Evolutionary conservation across 1,284 basidiomycete genomes (phyloP).

Genomic region (Volvariella surrecta): DNA sequence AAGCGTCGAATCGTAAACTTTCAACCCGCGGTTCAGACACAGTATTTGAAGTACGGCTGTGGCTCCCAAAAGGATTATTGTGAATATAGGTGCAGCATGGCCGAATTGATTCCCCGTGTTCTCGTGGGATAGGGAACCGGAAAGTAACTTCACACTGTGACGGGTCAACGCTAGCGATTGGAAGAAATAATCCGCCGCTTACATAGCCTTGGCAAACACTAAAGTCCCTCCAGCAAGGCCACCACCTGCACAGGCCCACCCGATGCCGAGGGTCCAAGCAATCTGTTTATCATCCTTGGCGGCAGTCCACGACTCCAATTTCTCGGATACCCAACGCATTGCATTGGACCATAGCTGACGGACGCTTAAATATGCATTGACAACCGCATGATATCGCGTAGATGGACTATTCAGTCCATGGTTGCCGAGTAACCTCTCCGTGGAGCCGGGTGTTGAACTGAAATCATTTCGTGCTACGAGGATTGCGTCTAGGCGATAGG

Average conservation of each 20-base stretch:
- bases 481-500: conserved; percentile 57
- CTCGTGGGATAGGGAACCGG: conserved; percentile 65
- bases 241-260: conserved; percentile 88
- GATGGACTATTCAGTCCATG: not conserved
- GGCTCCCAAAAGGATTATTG: conserved; percentile 67
- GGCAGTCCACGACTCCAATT: conserved; percentile 69
- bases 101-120: conserved; percentile 83
- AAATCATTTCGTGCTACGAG: conserved; percentile 60
- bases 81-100: conserved; percentile 74
- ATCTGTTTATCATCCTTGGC: conserved; percentile 76
- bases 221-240: conserved; percentile 82
- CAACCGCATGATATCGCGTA: not conserved
- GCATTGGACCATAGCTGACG: conserved; percentile 31
- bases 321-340: conserved; percentile 48
- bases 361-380: conserved; percentile 5
- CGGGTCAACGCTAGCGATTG: conserved; percentile 5
- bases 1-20: conserved; percentile 71
- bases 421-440: conserved; percentile 7
- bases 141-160: conserved; percentile 65
- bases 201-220: conserved; percentile 89
- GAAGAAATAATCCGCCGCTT: conserved; percentile 20
- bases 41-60: conserved; percentile 88
- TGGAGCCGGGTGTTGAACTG: conserved; percentile 43
- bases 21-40: conserved; percentile 81
- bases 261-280: conserved; percentile 84